Percentiles rank a stretch among this genome's conserved stretches.
phyloP scores from a whole-genome alignment of 2,329 filamentous ascomycete genomes.

The Cladosporium cucumerinum region DNA sequence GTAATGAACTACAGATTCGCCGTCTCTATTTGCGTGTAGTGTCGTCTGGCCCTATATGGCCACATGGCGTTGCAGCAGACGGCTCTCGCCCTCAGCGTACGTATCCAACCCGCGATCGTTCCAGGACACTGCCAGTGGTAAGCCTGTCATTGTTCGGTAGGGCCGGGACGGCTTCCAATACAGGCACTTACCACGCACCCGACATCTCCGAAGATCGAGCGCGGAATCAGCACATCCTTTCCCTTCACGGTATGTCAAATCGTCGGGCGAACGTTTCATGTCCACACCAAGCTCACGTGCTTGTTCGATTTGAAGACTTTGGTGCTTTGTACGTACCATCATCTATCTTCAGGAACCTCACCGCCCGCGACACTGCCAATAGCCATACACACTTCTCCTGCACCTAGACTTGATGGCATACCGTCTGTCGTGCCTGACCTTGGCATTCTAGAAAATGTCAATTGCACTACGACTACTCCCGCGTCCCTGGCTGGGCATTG shows the following conservation, averaged over 20 bases:
- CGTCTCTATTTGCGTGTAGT: slow-evolving; percentile 1
- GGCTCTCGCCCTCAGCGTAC: slow-evolving; percentile 10
- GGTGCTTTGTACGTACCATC: background rate
- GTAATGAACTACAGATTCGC: background rate
- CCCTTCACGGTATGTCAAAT: slow-evolving; percentile 1
- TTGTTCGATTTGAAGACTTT: slow-evolving; percentile 5
- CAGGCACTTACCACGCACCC: slow-evolving; percentile 5
- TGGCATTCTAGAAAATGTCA: background rate
- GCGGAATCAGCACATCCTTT: background rate
- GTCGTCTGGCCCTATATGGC: slow-evolving; percentile 10
- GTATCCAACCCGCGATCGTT: background rate
- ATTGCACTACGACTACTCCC: background rate
- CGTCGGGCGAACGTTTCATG: slow-evolving; percentile 14
- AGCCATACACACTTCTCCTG: background rate
- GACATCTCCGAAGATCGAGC: slow-evolving; percentile 9
- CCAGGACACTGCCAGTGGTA: background rate
- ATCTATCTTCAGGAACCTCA: slow-evolving; percentile 13
- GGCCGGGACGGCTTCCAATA: slow-evolving; percentile 4
- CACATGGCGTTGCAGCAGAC: background rate
- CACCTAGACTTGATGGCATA: background rate
- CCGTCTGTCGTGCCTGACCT: background rate
- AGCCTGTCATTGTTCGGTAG: slow-evolving; percentile 1
- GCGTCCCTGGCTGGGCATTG: slow-evolving; percentile 9
- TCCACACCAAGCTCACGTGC: slow-evolving; percentile 12
- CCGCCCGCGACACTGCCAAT: slow-evolving; percentile 2